phyloP scores from a whole-genome alignment of 1,284 basidiomycete genomes.

The Waitea zeae region DNA sequence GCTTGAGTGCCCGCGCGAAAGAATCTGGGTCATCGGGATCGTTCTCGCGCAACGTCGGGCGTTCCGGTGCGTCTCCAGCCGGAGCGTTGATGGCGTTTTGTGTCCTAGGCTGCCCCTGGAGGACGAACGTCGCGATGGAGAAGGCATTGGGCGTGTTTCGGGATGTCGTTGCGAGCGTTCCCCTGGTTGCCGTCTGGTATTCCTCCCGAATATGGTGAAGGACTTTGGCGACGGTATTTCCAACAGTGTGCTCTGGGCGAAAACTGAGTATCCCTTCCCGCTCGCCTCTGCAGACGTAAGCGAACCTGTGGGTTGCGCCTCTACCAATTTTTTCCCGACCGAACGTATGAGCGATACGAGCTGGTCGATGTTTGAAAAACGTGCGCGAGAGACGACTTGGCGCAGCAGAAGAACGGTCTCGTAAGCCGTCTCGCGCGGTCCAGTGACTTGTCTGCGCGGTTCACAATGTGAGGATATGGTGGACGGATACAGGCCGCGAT shows the following conservation, averaged over 20 bases:
- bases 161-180: slow-evolving; percentile 15
- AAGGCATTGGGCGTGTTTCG: slow-evolving; percentile 25
- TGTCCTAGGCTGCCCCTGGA: slow-evolving; percentile 55
- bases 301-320: slow-evolving; percentile 86
- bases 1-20: slow-evolving; percentile 53
- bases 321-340: slow-evolving; percentile 67
- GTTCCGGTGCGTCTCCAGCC: slow-evolving; percentile 24
- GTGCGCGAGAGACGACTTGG: slow-evolving; percentile 77
- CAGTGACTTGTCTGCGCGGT: slow-evolving; percentile 63
- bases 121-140: slow-evolving; percentile 64
- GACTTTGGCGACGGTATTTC: slow-evolving; percentile 85
- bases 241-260: slow-evolving; percentile 72
- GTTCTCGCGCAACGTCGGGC: slow-evolving; percentile 38
- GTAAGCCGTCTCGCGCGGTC: slow-evolving; percentile 74
- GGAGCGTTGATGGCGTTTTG: slow-evolving; percentile 23
- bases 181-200: slow-evolving; percentile 52
- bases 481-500: background rate
- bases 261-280: no score
- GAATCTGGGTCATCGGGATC: slow-evolving; percentile 58
- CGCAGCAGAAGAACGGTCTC: slow-evolving; percentile 81
- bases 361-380: slow-evolving; percentile 79
- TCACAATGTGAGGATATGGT: background rate
- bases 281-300: no score
- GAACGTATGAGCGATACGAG: slow-evolving; percentile 67
- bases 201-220: slow-evolving; percentile 91